Evolutionary conservation across 345 rosid genomes (phyloP).

Genomic region (Populus tremula): DNA sequence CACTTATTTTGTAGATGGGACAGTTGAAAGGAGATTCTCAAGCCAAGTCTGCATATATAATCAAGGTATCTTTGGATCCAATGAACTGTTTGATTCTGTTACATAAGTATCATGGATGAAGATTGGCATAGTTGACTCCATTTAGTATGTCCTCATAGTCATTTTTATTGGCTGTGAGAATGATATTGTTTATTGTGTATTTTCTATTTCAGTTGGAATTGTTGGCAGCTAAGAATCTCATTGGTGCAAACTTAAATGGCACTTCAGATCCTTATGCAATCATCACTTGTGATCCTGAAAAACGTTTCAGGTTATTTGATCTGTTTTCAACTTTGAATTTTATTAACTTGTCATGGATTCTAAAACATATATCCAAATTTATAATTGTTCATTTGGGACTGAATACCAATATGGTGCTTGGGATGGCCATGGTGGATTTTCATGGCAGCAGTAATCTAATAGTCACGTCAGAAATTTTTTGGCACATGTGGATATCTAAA

Average conservation of each 20-base stretch:
- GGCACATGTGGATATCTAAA: neutral
- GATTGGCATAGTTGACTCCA: neutral
- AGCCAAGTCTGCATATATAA: conserved; percentile 65
- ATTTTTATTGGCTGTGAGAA: neutral
- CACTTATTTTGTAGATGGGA: conserved; percentile 83
- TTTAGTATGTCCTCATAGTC: neutral
- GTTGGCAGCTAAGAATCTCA: conserved; percentile 94
- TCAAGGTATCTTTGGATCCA: conserved; percentile 47
- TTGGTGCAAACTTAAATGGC: conserved; percentile 93
- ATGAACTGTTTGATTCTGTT: neutral
- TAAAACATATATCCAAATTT: neutral
- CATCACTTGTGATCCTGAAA: conserved; percentile 92
- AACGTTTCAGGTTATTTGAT: conserved; percentile 77
- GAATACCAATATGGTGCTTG: neutral
- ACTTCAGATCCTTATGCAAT: conserved; percentile 98
- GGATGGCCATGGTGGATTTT: neutral
- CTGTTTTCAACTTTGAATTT: neutral
- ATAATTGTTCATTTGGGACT: neutral
- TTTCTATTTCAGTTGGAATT: conserved; percentile 67
- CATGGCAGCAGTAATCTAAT: neutral
- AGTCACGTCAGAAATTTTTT: neutral
- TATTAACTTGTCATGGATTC: neutral
- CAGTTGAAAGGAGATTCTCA: conserved; percentile 59
- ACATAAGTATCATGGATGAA: neutral
- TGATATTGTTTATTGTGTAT: neutral